These are phyloP conservation scores for Pugionium cornutum DNA, from an alignment of 345 rosid species.

Conservation along the genomic window DNA sequence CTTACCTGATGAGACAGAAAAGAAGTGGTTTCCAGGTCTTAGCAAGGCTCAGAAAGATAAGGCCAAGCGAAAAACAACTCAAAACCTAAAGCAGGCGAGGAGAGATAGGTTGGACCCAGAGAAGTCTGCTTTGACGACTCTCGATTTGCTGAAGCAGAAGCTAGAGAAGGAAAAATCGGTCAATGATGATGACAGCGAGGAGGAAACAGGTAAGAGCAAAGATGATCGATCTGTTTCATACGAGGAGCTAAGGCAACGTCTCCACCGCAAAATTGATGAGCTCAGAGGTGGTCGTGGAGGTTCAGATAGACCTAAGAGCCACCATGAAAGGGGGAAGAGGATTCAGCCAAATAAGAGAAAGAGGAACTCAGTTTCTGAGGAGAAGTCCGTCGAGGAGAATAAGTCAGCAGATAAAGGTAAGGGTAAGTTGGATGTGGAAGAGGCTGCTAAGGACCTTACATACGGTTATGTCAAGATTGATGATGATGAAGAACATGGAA, in stretches of 20 bases:
- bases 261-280: conserved; percentile 66
- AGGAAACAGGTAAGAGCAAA: conserved; percentile 44
- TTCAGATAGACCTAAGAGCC: conserved; percentile 30
- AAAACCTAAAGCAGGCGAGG: conserved; percentile 77
- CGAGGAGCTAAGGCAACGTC: conserved; percentile 78
- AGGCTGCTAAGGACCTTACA: conserved; percentile 76
- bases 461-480: conserved; percentile 75
- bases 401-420: conserved; percentile 48
- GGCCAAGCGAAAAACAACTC: conserved; percentile 64
- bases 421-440: conserved; percentile 53
- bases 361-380: conserved; percentile 52
- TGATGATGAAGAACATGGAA: conserved; percentile 52
- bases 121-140: conserved; percentile 56
- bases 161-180: conserved; percentile 61
- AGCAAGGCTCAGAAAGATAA: conserved; percentile 64
- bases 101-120: conserved; percentile 78
- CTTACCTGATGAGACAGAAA: conserved; percentile 76
- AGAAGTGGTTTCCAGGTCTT: conserved; percentile 78
- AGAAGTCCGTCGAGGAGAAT: conserved; percentile 33
- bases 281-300: conserved; percentile 60
- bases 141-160: conserved; percentile 63
- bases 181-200: conserved; percentile 32
- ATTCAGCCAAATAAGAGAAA: conserved; percentile 58
- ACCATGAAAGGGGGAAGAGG: conserved; percentile 35
- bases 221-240: conserved; percentile 51